phyloP scores from a whole-genome alignment of 495 filamentous ascomycete species.

The Rhizodiscina lignyota region DNA sequence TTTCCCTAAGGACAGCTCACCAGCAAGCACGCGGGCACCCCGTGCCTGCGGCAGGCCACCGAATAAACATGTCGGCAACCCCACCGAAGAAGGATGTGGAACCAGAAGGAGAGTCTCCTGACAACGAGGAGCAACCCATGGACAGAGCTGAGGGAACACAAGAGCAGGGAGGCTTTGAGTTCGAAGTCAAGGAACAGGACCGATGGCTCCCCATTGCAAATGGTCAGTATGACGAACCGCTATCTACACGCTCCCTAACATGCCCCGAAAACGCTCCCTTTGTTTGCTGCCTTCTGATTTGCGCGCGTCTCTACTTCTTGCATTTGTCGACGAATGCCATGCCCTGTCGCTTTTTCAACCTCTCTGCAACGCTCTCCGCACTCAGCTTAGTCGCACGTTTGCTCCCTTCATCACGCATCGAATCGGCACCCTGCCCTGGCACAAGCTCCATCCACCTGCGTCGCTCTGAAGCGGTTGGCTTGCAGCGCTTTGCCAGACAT shows the following conservation, averaged over 20 bases:
- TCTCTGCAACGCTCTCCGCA: too few relatives aligned
- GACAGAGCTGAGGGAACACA: slow-evolving; percentile 49
- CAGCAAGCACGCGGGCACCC: too few relatives aligned
- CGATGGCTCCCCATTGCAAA: slow-evolving; percentile 99
- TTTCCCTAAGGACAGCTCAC: slow-evolving; percentile 17
- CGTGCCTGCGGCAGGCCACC: too few relatives aligned
- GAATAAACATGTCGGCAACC: slow-evolving; percentile 83
- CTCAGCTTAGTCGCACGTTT: slow-evolving; percentile 26
- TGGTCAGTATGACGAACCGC: slow-evolving; percentile 83
- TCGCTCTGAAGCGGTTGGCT: background rate
- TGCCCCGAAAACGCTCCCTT: too few relatives aligned
- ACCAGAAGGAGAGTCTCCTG: slow-evolving; percentile 81
- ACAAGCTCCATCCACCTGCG: too few relatives aligned
- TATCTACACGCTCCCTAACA: too few relatives aligned
- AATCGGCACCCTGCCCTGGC: too few relatives aligned
- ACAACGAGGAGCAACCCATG: slow-evolving; percentile 60
- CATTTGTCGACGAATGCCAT: slow-evolving; percentile 21
- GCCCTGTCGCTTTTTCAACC: slow-evolving; percentile 33
- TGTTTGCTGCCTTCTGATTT: slow-evolving; percentile 29
- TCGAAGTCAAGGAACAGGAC: slow-evolving; percentile 99
- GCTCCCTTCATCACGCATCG: too few relatives aligned
- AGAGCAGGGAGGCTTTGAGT: slow-evolving; percentile 63
- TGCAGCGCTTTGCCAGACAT: background rate
- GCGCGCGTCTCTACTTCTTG: slow-evolving; percentile 36
- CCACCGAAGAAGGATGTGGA: slow-evolving; percentile 79